phyloP scores from a whole-genome alignment of 2,329 filamentous ascomycete genomes.

The Clonostachys chloroleuca region DNA sequence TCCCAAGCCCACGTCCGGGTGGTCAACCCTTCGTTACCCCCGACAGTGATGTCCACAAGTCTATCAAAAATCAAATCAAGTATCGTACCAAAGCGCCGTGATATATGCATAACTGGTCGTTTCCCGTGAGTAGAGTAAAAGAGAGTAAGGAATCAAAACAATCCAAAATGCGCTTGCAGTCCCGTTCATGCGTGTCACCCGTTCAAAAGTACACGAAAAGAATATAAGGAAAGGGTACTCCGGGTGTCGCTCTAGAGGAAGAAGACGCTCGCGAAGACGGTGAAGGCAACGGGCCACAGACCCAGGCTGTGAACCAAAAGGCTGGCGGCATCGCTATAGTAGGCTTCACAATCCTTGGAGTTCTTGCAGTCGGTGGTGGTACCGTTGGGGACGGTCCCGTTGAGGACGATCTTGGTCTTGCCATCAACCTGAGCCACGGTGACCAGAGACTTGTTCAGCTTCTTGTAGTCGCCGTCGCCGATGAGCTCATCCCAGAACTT shows the following conservation, averaged over 20 bases:
- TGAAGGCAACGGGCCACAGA: conserved; percentile 43
- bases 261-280: conserved; percentile 38
- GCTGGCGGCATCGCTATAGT: conserved; percentile 23
- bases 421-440: conserved; percentile 57
- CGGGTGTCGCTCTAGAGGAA: conserved; percentile 8
- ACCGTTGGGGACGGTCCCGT: conserved; percentile 70
- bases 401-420: conserved; percentile 62
- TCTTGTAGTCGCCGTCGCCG: conserved; percentile 57
- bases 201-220: too few species aligned
- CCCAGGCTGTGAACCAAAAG: conserved; percentile 32
- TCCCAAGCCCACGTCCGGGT: too few species aligned
- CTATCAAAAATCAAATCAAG: background rate
- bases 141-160: too few species aligned
- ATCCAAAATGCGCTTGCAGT: too few species aligned
- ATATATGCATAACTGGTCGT: too few species aligned
- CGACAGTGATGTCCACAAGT: background rate
- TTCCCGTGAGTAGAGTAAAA: too few species aligned
- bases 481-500: conserved; percentile 58
- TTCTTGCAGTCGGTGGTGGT: conserved; percentile 42
- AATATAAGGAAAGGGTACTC: too few species aligned
- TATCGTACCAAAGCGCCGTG: too few species aligned
- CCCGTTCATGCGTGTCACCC: too few species aligned
- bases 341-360: conserved; percentile 34
- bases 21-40: background rate
- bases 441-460: conserved; percentile 58